Evolutionary conservation across 495 filamentous ascomycete genomes (phyloP), one percentile per base, ranked within the genome.

Genomic region (Trichoderma parareesei): DNA sequence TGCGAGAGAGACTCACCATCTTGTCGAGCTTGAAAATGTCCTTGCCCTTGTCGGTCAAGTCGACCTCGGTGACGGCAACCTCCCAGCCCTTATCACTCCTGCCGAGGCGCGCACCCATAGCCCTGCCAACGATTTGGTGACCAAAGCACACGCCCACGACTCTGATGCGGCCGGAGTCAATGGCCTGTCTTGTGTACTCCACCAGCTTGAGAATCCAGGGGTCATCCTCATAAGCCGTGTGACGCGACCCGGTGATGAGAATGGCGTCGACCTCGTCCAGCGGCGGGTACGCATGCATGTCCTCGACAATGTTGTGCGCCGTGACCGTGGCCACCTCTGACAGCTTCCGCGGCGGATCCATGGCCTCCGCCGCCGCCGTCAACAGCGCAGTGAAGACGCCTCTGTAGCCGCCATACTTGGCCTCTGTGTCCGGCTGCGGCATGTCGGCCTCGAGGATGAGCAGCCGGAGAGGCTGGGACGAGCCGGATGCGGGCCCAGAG

Each of bases 81-180:
- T 97, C 93, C 93, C 93, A 97, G 8, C 90, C 91, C 5, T 71
- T 73, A 40, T 83, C 79, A 68, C 83, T 90, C 48, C 84, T 75
- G n/a, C 79, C 85, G 8, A 96, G 88, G 57, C 82, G 82, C 40
- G 75, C 81, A 1, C 86, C 90, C 65, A 96, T 70, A 2, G 92
- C 91, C 20, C 92, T 81, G 0, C 84, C 91, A 61, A 96, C 78
- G 61, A 97, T 93, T 76, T 97, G 92, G 72, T 97, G 93, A 18
- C 92, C 93, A 73, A 93, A 97, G 72, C 93, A 97, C 38, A 94
- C 83, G 14, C 91, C 92, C 20, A 96, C 79, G 27, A 95, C 74
- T 33, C 84, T 81, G 27, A 96, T 82, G 33, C 43, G 33, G 44
- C 72, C 71, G 38, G 69, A 67, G 27, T 64, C 82, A 78, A 55